Percentiles rank a stretch among this genome's conserved stretches.
phyloP scores from a whole-genome alignment of 148 eudicot genomes.

The Silene latifolia region DNA sequence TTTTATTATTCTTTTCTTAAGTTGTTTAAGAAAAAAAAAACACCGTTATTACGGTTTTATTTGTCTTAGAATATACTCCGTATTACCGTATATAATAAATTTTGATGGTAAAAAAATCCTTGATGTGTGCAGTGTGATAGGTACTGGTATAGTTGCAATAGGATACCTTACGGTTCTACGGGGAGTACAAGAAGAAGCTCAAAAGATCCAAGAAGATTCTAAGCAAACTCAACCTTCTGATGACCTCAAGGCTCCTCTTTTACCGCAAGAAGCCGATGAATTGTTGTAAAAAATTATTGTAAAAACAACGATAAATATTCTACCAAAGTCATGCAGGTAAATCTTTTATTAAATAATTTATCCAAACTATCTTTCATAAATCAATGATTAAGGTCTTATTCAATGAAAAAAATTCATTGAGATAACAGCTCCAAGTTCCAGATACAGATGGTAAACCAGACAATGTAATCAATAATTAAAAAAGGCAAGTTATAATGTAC shows the following conservation, averaged over 20 bases:
- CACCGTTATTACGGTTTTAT: too few species aligned
- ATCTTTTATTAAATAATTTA: not conserved
- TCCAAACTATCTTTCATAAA: not conserved
- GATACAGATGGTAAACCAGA: too few species aligned
- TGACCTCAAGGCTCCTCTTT: slow-evolving; percentile 38
- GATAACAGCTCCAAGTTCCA: too few species aligned
- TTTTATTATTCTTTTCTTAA: too few species aligned
- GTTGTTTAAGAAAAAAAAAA: not conserved
- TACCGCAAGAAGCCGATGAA: slow-evolving; percentile 31
- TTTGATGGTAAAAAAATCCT: too few species aligned
- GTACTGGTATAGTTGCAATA: slow-evolving; percentile 53
- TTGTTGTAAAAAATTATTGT: slow-evolving; percentile 13
- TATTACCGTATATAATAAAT: too few species aligned
- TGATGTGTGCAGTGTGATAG: slow-evolving; percentile 52
- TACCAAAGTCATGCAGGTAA: slow-evolving; percentile 3
- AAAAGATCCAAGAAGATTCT: slow-evolving; percentile 18
- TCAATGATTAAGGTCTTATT: too few species aligned
- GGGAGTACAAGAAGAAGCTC: slow-evolving; percentile 59
- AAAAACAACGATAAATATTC: not conserved
- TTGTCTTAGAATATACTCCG: too few species aligned
- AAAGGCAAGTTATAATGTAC: too few species aligned
- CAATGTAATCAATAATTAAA: slow-evolving; percentile 10
- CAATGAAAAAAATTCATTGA: too few species aligned
- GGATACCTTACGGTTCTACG: slow-evolving; percentile 60
- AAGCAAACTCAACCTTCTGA: slow-evolving; percentile 4